Percentiles rank a stretch among this genome's conserved stretches.
These are phyloP conservation scores for Aspergillus floridensis DNA, from an alignment of 2,329 filamentous ascomycete genomes.

Conservation along the genomic window DNA sequence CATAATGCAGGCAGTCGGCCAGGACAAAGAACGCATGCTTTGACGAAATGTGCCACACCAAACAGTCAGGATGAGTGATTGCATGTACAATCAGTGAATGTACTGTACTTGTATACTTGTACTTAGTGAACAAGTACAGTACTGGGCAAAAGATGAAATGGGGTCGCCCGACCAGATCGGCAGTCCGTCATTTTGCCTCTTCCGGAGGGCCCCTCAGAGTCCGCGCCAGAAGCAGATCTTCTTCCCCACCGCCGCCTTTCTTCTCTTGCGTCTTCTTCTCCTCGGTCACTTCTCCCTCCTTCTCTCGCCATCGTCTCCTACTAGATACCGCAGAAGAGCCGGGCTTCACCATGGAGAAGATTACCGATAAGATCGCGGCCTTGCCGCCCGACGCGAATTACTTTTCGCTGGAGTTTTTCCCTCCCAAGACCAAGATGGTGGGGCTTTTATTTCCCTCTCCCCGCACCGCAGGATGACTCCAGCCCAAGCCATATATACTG, in stretches of 20 bases:
- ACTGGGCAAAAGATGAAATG: neutral
- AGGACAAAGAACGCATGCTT: neutral
- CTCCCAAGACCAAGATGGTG: constrained; percentile 89
- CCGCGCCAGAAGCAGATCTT: neutral
- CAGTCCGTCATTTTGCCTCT: constrained; percentile 7
- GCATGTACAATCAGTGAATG: neutral
- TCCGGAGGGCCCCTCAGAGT: constrained; percentile 4
- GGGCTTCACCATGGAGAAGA: constrained; percentile 67
- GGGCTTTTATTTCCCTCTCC: constrained; percentile 26
- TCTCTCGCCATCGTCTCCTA: neutral
- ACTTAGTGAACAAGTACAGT: no score
- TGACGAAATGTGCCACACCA: neutral
- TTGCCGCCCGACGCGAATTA: constrained; percentile 78
- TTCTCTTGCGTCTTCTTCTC: constrained; percentile 13
- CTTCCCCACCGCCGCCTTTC: constrained; percentile 20
- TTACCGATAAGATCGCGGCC: constrained; percentile 92
- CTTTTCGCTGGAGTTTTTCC: constrained; percentile 99
- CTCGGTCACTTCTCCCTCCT: constrained; percentile 18
- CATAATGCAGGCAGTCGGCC: neutral
- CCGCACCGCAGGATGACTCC: constrained; percentile 19
- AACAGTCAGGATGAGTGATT: neutral
- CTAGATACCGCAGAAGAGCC: constrained; percentile 2
- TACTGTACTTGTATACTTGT: no score
- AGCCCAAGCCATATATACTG: neutral
- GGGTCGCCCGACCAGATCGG: neutral